Base-by-base conservation (phyloP, 2,329 filamentous ascomycete genomes). In the Aureobasidium mangrovei region DNA sequence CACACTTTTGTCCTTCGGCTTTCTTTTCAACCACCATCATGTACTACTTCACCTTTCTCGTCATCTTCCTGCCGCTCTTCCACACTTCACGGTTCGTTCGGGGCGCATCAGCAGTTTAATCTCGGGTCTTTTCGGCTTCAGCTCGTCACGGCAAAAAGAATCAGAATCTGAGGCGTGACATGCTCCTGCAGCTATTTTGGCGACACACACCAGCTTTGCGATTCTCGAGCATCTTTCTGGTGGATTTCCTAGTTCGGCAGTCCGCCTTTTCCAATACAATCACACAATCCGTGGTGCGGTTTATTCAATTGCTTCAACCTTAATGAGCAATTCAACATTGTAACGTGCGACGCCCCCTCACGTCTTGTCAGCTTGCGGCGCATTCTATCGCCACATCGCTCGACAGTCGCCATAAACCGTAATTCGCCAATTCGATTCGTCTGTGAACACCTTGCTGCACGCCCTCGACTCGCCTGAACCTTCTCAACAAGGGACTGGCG, bases 1-100 rank as follows among this genome's bases (percentile, higher is more conserved):
- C 26, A 24, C 28, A 18, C 18, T 18, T 18, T 5, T 26, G 26
- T 28, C n/a, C 33, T 49, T 47, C 46, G 46, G 41, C 40, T 51
- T 45, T 51, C 42, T 42, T 56, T 43, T 31, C 40, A 53, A 29
- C 49, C 54, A 53, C 27, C 54, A 40, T 56, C 42, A 45, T 56
- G 54, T 56, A 56, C 54, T 46, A 46, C 41, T 56, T 53, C 46
- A 46, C 33, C 47, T 56, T 56, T 47, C 36, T 46, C 47, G 54
- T 56, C 54, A 45, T 53, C 36, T 56, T 56, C 29, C 28, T 51
- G 41, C 54, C 44, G 41, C 54, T 56, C 40, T 56, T 53, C 46
- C 48, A 56, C 47, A 40, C 47, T 45, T 39, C 33, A 51, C 39
- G 40, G 35, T 53, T 55, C 43, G 43, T 47, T 53, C 40, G 49